Evolutionary conservation across 208 protist genomes (phyloP).

Genomic region (Leptomonas seymouri): DNA sequence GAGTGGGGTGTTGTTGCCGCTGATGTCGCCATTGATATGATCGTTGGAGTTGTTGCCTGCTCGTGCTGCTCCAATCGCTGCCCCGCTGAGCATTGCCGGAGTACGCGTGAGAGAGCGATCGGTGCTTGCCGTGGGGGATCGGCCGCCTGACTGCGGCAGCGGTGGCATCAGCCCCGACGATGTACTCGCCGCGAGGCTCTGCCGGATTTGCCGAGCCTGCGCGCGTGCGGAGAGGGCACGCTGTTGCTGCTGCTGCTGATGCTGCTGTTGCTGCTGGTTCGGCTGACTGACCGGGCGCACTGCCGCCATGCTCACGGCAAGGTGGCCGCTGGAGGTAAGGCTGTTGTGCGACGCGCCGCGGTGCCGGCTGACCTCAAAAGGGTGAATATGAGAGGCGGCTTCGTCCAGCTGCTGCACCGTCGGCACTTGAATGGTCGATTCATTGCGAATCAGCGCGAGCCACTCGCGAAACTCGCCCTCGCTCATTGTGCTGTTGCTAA

Average conservation of each 20-base stretch:
- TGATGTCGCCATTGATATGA: not conserved
- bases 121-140: slow-evolving; percentile 5
- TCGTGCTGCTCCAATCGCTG: not conserved
- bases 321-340: not conserved
- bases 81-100: not conserved
- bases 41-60: slow-evolving; percentile 1
- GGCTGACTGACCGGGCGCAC: not conserved
- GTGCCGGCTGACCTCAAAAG: slow-evolving; percentile 22
- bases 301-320: not conserved
- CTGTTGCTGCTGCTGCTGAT: slow-evolving; percentile 15
- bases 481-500: slow-evolving; percentile 82
- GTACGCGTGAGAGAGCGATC: slow-evolving; percentile 5
- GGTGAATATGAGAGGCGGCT: slow-evolving; percentile 36
- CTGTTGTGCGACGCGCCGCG: slow-evolving; percentile 13
- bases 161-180: slow-evolving; percentile 4
- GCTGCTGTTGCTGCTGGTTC: not conserved
- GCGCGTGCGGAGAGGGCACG: slow-evolving; percentile 21
- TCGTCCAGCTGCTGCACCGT: slow-evolving; percentile 39
- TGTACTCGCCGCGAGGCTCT: slow-evolving; percentile 12
- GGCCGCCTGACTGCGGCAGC: slow-evolving; percentile 2
- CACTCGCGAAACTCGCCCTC: slow-evolving; percentile 72
- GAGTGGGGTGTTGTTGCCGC: not conserved
- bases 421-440: slow-evolving; percentile 26
- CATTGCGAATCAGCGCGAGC: slow-evolving; percentile 48
- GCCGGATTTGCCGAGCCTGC: slow-evolving; percentile 19